phyloP scores from a whole-genome alignment of 805 yeast species.

The Yarrowia yakushimensis region DNA sequence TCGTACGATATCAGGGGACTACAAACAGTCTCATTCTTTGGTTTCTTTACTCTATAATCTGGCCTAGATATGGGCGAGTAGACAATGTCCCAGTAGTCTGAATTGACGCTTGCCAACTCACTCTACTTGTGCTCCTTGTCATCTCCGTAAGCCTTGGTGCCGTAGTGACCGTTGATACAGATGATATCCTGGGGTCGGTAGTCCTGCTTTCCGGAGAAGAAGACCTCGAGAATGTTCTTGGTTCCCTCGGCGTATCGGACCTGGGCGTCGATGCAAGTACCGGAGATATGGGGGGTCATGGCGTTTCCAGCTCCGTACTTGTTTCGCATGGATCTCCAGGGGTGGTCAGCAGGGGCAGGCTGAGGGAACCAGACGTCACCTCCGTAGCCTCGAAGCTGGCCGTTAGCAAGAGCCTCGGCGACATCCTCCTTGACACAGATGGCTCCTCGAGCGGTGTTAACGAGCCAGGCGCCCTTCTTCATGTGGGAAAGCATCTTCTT shows the following conservation, averaged over 20 bases:
- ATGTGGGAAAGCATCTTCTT: neutral
- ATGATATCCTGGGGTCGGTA: slow-evolving; percentile 73
- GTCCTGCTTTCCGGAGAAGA: slow-evolving; percentile 58
- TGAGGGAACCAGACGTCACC: slow-evolving; percentile 74
- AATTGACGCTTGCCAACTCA: too few species aligned
- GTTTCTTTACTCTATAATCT: too few species aligned
- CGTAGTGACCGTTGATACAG: slow-evolving; percentile 66
- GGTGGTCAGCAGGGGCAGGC: slow-evolving; percentile 74
- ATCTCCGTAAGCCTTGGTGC: slow-evolving; percentile 66
- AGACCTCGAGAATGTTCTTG: slow-evolving; percentile 58
- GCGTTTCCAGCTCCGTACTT: neutral
- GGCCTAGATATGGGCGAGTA: too few species aligned
- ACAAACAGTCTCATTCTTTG: too few species aligned
- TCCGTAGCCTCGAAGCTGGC: slow-evolving; percentile 52
- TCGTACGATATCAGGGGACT: too few species aligned
- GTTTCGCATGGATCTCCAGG: slow-evolving; percentile 52
- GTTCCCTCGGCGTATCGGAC: slow-evolving; percentile 53
- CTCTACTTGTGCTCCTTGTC: slow-evolving; percentile 11
- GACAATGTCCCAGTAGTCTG: too few species aligned
- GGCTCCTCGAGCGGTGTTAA: slow-evolving; percentile 21
- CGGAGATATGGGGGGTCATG: slow-evolving; percentile 1
- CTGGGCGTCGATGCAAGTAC: slow-evolving; percentile 1
- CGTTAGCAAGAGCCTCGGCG: slow-evolving; percentile 46
- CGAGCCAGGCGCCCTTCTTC: slow-evolving; percentile 6
- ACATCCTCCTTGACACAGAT: slow-evolving; percentile 53